Evolutionary conservation across 495 filamentous ascomycete genomes (phyloP), one percentile per base, ranked within the genome.

Genomic region (Podospora appendiculata): DNA sequence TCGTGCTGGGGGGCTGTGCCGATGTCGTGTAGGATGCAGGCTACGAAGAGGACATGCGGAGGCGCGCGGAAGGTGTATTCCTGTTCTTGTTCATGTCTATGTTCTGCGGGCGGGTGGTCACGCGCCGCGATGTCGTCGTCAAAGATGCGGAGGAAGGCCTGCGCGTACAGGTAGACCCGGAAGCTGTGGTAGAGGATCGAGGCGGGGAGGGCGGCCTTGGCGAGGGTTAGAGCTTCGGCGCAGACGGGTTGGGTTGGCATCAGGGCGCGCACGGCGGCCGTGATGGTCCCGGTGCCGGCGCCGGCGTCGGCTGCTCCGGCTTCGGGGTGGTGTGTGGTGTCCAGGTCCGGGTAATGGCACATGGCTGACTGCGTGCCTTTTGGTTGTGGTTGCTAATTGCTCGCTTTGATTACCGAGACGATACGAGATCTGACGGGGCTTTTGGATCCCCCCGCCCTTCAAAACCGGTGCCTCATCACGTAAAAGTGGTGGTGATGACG

Each of bases 1-100:
- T 76, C 62, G 48, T 66, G 54, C n/a, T 53, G 50, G n/a, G 32
- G n/a, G 0, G 63, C 60, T 11, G 65, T 65, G 17, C 74, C 72
- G 38, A 77, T 58, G 53, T 75, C 76, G 61, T 79, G 76, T 16
- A 72, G 62, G 52, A 77, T 65, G 57, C 66, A 71, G 1, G 72
- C 65, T 1, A 67, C 66, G 57, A 69, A 70, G 7, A 71, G 50
- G 25, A 67, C 51, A 46, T 60, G 61, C 0, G 65, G 59, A 10
- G 52, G 54, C 1, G 47, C 33, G 44, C 3, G 16, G 45, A 45
- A 19, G 39, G 43, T 33, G 46, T 63, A 47, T 54, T 41, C 16
- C 38, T 12, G 36, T 32, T 2, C 3, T 16, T 2, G 42, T 45
- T 9, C 42, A 16, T 2, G 42, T 45, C 42, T n/a, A 16, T 10